These are phyloP conservation scores for Nigrospora sphaerica DNA, from an alignment of 2,329 filamentous ascomycete genomes.

Conservation along the genomic window DNA sequence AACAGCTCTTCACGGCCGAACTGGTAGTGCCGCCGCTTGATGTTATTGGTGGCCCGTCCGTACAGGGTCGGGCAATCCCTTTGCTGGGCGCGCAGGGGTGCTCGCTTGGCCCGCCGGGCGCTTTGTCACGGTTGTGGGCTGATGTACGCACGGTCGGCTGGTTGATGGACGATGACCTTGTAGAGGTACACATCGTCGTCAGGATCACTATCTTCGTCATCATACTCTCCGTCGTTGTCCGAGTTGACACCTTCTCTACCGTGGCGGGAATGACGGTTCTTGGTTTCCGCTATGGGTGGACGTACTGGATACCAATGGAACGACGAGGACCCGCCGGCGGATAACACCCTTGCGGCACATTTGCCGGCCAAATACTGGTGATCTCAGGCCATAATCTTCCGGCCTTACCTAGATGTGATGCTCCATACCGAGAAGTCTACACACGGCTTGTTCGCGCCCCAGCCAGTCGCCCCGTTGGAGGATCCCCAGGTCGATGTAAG, in stretches of 20 bases:
- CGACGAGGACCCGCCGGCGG: slow-evolving; percentile 63
- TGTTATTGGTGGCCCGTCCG: background rate
- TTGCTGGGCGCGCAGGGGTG: too few species aligned
- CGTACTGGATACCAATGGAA: slow-evolving; percentile 55
- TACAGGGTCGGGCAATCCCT: too few species aligned
- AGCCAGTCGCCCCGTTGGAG: slow-evolving; percentile 5
- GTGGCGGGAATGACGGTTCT: too few species aligned
- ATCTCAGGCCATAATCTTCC: slow-evolving; percentile 80
- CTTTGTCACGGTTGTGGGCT: too few species aligned
- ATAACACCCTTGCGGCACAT: slow-evolving; percentile 73
- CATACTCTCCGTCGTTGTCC: too few species aligned
- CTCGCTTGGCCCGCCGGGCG: too few species aligned
- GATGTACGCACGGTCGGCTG: too few species aligned
- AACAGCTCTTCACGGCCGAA: background rate
- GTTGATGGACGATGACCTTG: too few species aligned
- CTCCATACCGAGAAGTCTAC: slow-evolving; percentile 29
- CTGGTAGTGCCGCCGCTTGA: background rate
- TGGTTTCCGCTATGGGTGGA: too few species aligned
- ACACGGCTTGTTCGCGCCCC: slow-evolving; percentile 11
- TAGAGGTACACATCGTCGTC: too few species aligned
- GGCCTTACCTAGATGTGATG: slow-evolving; percentile 61
- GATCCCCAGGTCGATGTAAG: slow-evolving; percentile 6
- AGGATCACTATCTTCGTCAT: too few species aligned
- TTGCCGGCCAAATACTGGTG: slow-evolving; percentile 94
- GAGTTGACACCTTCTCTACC: too few species aligned